Percentiles rank a stretch among this genome's conserved stretches.
These are phyloP conservation scores for Isoetes taiwanensis DNA, from an alignment of 75 land plant genomes.

Conservation along the genomic window DNA sequence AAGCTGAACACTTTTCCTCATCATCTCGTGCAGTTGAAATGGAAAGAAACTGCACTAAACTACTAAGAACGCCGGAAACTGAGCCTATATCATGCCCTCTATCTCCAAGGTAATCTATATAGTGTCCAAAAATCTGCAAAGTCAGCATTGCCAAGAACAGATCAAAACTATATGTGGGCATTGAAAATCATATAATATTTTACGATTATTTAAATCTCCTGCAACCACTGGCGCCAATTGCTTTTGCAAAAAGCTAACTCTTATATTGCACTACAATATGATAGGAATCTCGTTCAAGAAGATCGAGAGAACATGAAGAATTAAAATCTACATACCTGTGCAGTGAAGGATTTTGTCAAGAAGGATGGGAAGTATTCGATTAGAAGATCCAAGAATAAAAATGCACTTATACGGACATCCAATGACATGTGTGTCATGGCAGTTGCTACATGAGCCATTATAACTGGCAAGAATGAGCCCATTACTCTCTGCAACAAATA, in stretches of 20 bases:
- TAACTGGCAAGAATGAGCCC: conserved; percentile 40
- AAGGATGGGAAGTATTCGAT: conserved; percentile 46
- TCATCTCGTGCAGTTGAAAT: not conserved
- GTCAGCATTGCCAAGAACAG: too few species aligned
- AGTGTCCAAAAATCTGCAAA: conserved; percentile 21
- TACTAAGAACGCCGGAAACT: conserved; percentile 38
- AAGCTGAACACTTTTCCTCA: not conserved
- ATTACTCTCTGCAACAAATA: conserved; percentile 42
- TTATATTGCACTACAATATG: too few species aligned
- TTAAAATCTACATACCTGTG: conserved; percentile 37
- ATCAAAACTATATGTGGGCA: too few species aligned
- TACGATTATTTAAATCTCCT: too few species aligned
- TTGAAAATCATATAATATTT: too few species aligned
- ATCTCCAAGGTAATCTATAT: conserved; percentile 27
- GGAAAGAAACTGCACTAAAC: conserved; percentile 48
- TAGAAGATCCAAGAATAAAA: conserved; percentile 70
- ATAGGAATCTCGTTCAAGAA: too few species aligned
- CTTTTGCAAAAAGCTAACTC: too few species aligned
- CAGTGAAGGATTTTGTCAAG: conserved; percentile 35
- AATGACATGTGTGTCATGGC: conserved; percentile 74
- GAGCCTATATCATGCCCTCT: conserved; percentile 42
- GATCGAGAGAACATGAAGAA: too few species aligned
- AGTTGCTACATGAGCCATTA: conserved; percentile 68
- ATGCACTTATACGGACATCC: conserved; percentile 68
- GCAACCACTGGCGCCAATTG: too few species aligned